Conservation (phyloP, 2,329 filamentous ascomycete species). For the Lecanosticta acicola region DNA sequence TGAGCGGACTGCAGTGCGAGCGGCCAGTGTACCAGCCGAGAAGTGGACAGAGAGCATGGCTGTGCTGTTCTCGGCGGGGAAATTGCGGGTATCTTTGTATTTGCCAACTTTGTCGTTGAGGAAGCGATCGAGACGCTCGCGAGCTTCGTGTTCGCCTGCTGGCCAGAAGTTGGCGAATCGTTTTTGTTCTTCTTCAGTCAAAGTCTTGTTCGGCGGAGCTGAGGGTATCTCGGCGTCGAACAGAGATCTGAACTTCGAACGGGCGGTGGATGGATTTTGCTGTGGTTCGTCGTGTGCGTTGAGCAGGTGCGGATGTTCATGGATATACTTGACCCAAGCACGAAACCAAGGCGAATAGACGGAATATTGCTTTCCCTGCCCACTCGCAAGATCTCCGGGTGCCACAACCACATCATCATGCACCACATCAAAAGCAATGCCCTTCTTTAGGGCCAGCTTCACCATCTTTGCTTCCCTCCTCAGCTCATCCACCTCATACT, state of each 20-base stretch:
- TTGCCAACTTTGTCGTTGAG: constrained; percentile 56
- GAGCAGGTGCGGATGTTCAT: constrained; percentile 63
- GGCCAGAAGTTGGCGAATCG: constrained; percentile 61
- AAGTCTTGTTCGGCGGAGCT: constrained; percentile 57
- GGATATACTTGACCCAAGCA: constrained; percentile 67
- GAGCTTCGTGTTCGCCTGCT: constrained; percentile 68
- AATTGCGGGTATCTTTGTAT: constrained; percentile 62
- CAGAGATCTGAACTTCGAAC: constrained; percentile 47
- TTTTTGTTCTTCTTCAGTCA: constrained; percentile 55
- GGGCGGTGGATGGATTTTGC: constrained; percentile 49
- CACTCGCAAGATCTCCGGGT: constrained; percentile 62
- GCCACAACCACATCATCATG: constrained; percentile 80
- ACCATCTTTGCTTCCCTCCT: constrained; percentile 67
- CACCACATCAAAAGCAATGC: constrained; percentile 63
- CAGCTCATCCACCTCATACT: constrained; percentile 89
- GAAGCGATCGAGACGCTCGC: constrained; percentile 59
- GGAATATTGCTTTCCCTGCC: constrained; percentile 70
- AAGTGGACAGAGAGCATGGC: constrained; percentile 68
- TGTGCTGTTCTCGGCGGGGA: constrained; percentile 58
- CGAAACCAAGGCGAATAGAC: constrained; percentile 82
- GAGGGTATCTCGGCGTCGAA: constrained; percentile 59
- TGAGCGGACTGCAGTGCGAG: constrained; percentile 59
- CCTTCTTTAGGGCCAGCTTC: constrained; percentile 54
- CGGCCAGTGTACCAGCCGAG: constrained; percentile 61
- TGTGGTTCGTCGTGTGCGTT: constrained; percentile 54